Percentiles rank a stretch among this genome's conserved stretches.
Conservation (phyloP, 2,329 filamentous ascomycete species). For the Fusarium aywerte region DNA sequence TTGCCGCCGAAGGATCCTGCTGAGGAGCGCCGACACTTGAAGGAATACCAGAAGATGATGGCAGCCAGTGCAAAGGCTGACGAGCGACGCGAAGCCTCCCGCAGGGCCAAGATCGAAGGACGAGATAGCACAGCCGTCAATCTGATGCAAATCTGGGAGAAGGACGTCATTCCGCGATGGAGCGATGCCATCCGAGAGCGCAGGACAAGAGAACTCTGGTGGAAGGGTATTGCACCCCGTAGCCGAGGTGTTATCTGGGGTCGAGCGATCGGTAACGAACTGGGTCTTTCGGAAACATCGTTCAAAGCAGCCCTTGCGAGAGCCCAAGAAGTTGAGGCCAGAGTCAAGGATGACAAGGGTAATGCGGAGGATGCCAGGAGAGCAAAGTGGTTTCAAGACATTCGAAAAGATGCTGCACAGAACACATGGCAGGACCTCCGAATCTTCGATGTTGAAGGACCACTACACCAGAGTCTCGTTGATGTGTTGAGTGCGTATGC, state of each 20-base stretch:
- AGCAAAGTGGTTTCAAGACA: slow-evolving; percentile 70
- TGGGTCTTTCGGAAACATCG: slow-evolving; percentile 73
- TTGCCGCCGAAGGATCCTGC: slow-evolving; percentile 87
- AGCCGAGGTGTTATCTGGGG: slow-evolving; percentile 77
- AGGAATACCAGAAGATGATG: slow-evolving; percentile 88
- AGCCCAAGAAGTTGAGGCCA: slow-evolving; percentile 70
- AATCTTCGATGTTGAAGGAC: slow-evolving; percentile 75
- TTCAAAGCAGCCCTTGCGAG: slow-evolving; percentile 77
- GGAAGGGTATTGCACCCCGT: slow-evolving; percentile 79
- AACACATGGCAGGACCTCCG: slow-evolving; percentile 76
- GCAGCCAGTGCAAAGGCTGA: slow-evolving; percentile 68
- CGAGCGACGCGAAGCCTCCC: slow-evolving; percentile 65
- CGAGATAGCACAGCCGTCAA: slow-evolving; percentile 66
- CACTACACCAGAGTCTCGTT: slow-evolving; percentile 73
- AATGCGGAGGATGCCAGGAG: slow-evolving; percentile 65
- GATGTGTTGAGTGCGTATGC: slow-evolving; percentile 82
- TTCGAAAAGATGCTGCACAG: slow-evolving; percentile 71
- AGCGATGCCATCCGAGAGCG: slow-evolving; percentile 74
- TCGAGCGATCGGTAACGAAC: slow-evolving; percentile 77
- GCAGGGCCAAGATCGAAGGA: slow-evolving; percentile 61
- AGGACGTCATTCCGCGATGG: slow-evolving; percentile 81
- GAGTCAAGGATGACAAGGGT: slow-evolving; percentile 62
- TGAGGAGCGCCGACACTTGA: slow-evolving; percentile 90
- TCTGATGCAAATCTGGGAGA: slow-evolving; percentile 75
- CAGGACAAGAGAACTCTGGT: slow-evolving; percentile 81